Evolutionary conservation across 2,329 filamentous ascomycete species (phyloP).

Genomic region (Fusarium nygamai): DNA sequence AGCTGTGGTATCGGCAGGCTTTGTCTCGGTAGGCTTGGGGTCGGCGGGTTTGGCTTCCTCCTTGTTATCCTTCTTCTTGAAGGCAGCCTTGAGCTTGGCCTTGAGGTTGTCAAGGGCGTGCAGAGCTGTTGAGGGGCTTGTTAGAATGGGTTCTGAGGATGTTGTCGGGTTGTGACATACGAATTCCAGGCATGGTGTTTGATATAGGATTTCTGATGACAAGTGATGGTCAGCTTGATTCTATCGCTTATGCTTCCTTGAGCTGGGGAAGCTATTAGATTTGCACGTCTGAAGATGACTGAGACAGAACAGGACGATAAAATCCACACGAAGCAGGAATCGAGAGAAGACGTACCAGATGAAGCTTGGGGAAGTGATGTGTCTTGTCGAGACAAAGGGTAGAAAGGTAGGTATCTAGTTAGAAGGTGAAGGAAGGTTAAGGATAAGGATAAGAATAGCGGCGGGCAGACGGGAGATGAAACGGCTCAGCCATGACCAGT

Average conservation of each 20-base stretch:
- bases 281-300: not conserved
- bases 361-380: not conserved
- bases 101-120: conserved; percentile 65
- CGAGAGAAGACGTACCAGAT: conserved; percentile 13
- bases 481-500: conserved; percentile 19
- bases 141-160: not conserved
- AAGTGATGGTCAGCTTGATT: conserved; percentile 19
- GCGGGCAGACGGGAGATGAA: conserved; percentile 24
- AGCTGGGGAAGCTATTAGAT: not conserved
- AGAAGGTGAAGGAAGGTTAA: conserved; percentile 2
- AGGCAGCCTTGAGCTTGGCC: conserved; percentile 63
- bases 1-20: conserved; percentile 31
- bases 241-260: not conserved
- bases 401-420: not conserved
- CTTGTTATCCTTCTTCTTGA: conserved; percentile 59
- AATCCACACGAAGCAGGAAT: not conserved
- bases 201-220: conserved; percentile 12
- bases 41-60: conserved; percentile 43
- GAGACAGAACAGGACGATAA: not conserved
- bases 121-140: conserved; percentile 53
- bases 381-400: conserved; percentile 1
- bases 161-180: conserved; percentile 51
- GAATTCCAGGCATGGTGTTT: conserved; percentile 62
- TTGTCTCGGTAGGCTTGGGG: conserved; percentile 32
- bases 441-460: conserved; percentile 12